Evolutionary conservation across 225 moss, liverwort and hornwort species (phyloP), one percentile per base, ranked within the genome.

Genomic region (Polytrichum commune): DNA sequence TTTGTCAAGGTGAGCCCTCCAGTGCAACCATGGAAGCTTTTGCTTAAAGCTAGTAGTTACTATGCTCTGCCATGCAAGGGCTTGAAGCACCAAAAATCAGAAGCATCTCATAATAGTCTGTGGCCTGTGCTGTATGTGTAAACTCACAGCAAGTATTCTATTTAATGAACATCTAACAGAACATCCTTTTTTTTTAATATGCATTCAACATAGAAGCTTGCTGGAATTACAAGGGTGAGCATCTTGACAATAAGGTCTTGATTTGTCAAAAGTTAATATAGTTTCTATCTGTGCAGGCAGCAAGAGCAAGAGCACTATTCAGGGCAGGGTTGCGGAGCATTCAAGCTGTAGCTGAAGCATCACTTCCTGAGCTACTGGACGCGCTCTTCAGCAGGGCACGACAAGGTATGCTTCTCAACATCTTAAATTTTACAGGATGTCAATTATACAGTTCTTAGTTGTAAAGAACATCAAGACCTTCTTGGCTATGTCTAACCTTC

Each of bases 311-410:
- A 75, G 92, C 94, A 28, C 80, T 97, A 16, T 97, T 91, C 69
- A 91, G 92, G 75, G 89, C 92, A 69, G 94, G 97, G 18, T 75
- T 92, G 65, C 92, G 91, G 73, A 92, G 85, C 76, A 81, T 91
- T 64, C 97, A 90, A 69, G 92, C 97, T 67, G 92, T 97, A 73
- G 97, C 94, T 75, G 97, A 92, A 82, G 97, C 97, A 66, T 77
- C 92, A 1, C 54, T 89, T 57, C 83, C 91, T 38, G 92, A 97
- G 71, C 84, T 97, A 72, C 64, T 84, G 24, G 82, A 90, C 75
- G 94, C 92, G 56, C 86, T 97, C 28, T 78, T 76, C 63, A 76
- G 81, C 68, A 89, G 86, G 82, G 79, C 79, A 78, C 84, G 77
- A 75, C 91, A 94, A 88, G 90, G 96, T 92, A 38, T 64, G 73